These are phyloP conservation scores for Arthrinium puccinioides DNA, from an alignment of 2,329 filamentous ascomycete species.

Conservation along the genomic window DNA sequence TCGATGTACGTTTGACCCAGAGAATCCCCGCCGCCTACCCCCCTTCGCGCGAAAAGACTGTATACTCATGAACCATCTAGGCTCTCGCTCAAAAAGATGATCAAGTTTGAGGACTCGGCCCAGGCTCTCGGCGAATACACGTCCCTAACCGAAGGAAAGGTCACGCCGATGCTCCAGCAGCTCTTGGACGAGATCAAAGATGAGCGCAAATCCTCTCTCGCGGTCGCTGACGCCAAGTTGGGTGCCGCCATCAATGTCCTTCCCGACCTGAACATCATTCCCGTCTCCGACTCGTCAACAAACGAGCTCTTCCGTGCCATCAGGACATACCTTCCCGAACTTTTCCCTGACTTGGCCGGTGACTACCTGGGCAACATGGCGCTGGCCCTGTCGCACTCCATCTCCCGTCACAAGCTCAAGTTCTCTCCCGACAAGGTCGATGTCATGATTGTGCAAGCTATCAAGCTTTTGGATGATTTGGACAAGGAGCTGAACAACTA, in stretches of 20 bases:
- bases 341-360: slow-evolving; percentile 81
- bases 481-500: slow-evolving; percentile 99
- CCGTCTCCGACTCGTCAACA: slow-evolving; percentile 73
- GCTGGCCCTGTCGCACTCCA: slow-evolving; percentile 90
- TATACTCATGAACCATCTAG: slow-evolving; percentile 38
- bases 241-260: slow-evolving; percentile 89
- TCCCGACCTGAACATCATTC: slow-evolving; percentile 76
- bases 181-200: slow-evolving; percentile 88
- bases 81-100: slow-evolving; percentile 92
- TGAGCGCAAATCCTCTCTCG: slow-evolving; percentile 94
- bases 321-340: slow-evolving; percentile 78
- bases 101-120: slow-evolving; percentile 93
- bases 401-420: slow-evolving; percentile 96
- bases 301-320: slow-evolving; percentile 91
- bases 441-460: slow-evolving; percentile 98
- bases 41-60: slow-evolving; percentile 3
- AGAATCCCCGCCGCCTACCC: slow-evolving; percentile 28
- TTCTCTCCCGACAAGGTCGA: slow-evolving; percentile 99
- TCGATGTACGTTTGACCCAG: no score
- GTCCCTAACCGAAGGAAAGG: slow-evolving; percentile 85
- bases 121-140: slow-evolving; percentile 86
- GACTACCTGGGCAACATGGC: slow-evolving; percentile 91
- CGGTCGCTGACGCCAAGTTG: slow-evolving; percentile 89
- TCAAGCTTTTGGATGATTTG: slow-evolving; percentile 86
- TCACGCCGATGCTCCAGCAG: slow-evolving; percentile 75